Conservation (phyloP, 495 filamentous ascomycete species). For the Apodospora peruviana region DNA sequence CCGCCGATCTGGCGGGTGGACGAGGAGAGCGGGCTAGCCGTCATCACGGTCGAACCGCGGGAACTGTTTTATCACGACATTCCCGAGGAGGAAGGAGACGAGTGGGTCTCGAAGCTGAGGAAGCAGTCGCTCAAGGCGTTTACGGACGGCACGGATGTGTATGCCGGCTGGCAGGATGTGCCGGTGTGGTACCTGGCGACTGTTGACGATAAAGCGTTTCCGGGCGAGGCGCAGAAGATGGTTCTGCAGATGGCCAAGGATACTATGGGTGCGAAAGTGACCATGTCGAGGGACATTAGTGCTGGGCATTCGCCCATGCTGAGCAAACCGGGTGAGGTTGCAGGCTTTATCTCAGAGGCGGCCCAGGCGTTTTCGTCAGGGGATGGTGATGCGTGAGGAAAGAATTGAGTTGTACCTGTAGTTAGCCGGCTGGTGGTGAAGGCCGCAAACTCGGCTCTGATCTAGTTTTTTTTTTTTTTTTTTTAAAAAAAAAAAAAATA, state of each 20-base stretch:
- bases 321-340: slow-evolving; percentile 26
- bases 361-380: too few species aligned
- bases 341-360: slow-evolving; percentile 24
- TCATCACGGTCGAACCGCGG: slow-evolving; percentile 13
- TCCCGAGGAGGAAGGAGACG: slow-evolving; percentile 21
- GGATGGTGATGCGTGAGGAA: too few species aligned
- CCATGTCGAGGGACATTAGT: slow-evolving; percentile 18
- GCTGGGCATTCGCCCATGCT: slow-evolving; percentile 28
- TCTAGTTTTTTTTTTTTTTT: too few species aligned
- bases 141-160: slow-evolving; percentile 21
- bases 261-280: slow-evolving; percentile 21
- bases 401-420: too few species aligned
- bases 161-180: slow-evolving; percentile 30
- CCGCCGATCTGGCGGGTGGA: slow-evolving; percentile 24
- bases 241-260: slow-evolving; percentile 18
- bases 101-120: slow-evolving; percentile 22
- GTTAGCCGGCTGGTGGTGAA: too few species aligned
- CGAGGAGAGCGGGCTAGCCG: slow-evolving; percentile 19
- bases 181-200: slow-evolving; percentile 23
- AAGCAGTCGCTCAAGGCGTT: slow-evolving; percentile 21
- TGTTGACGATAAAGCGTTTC: slow-evolving; percentile 20
- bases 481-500: too few species aligned
- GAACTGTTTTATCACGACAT: slow-evolving; percentile 33
- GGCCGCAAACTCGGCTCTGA: too few species aligned
- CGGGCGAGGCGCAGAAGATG: slow-evolving; percentile 17